These are phyloP conservation scores for Fraxinus platypoda DNA, from an alignment of 305 asterid genomes.

Conservation along the genomic window DNA sequence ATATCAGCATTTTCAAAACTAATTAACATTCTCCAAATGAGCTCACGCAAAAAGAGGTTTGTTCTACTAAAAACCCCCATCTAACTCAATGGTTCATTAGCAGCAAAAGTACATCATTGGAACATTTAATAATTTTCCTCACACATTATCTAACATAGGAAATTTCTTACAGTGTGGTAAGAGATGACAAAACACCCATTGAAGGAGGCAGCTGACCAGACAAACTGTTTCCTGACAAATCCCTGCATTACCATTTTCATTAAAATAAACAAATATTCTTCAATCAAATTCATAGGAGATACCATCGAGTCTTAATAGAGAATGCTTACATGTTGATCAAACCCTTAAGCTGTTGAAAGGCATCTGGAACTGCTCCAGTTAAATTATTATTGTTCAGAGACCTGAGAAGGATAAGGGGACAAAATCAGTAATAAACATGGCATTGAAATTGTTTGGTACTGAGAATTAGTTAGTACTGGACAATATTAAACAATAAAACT, in stretches of 20 bases:
- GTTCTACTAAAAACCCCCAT: neutral
- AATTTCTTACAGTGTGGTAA: conserved; percentile 66
- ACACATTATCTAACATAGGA: neutral
- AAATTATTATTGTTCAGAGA: conserved; percentile 59
- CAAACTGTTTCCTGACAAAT: conserved; percentile 72
- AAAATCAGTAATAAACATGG: neutral
- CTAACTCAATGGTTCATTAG: neutral
- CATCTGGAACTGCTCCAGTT: conserved; percentile 78
- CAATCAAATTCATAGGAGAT: conserved; percentile 4
- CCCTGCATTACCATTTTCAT: conserved; percentile 44
- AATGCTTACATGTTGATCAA: conserved; percentile 58
- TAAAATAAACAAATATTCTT: conserved; percentile 7
- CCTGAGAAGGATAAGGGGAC: conserved; percentile 41
- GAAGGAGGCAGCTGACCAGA: conserved; percentile 82
- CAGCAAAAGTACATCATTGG: neutral
- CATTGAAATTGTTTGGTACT: neutral
- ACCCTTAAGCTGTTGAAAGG: conserved; percentile 48
- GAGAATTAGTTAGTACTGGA: neutral
- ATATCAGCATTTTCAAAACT: neutral
- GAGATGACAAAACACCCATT: conserved; percentile 60
- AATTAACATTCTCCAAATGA: neutral
- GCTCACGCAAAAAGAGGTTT: neutral
- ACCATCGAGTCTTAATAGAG: neutral
- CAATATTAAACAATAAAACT: neutral
- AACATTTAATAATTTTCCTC: neutral